Evolutionary conservation across 257 asterid species (phyloP).

Genomic region (Mentha longifolia): DNA sequence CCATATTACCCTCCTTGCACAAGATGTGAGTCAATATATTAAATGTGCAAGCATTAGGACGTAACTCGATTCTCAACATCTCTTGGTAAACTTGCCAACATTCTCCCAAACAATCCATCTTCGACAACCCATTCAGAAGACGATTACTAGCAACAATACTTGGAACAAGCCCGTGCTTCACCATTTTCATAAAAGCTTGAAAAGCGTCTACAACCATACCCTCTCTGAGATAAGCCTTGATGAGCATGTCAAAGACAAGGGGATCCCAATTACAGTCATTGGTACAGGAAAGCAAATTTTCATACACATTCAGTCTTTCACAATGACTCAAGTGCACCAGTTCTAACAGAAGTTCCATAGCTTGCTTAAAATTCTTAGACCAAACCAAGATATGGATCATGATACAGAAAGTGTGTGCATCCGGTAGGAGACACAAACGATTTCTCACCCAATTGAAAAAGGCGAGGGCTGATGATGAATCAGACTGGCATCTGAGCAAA

Average conservation of each 20-base stretch:
- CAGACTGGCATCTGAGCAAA: conserved; percentile 81
- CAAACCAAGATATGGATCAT: conserved; percentile 73
- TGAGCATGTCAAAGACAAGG: conserved; percentile 83
- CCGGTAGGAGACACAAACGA: conserved; percentile 47
- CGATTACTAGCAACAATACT: conserved; percentile 61
- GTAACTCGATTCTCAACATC: conserved; percentile 61
- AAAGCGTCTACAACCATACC: conserved; percentile 63
- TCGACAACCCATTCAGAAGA: conserved; percentile 66
- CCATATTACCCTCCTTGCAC: conserved; percentile 70
- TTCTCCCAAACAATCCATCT: conserved; percentile 47
- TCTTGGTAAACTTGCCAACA: conserved; percentile 79
- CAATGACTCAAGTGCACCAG: conserved; percentile 48
- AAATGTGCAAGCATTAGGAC: conserved; percentile 73
- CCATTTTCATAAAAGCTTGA: conserved; percentile 52
- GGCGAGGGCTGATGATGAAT: conserved; percentile 59
- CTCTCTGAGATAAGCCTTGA: conserved; percentile 73
- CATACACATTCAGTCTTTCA: neutral
- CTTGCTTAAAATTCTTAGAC: conserved; percentile 62
- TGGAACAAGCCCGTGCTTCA: conserved; percentile 64
- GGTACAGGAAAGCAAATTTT: conserved; percentile 48
- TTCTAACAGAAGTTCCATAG: conserved; percentile 65
- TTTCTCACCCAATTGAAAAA: conserved; percentile 79
- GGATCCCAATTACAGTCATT: conserved; percentile 81
- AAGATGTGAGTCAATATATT: conserved; percentile 67
- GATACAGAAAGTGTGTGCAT: conserved; percentile 57